Evolutionary conservation across 2,329 filamentous ascomycete genomes (phyloP).

Genomic region (Sphaerulina vaccinii): DNA sequence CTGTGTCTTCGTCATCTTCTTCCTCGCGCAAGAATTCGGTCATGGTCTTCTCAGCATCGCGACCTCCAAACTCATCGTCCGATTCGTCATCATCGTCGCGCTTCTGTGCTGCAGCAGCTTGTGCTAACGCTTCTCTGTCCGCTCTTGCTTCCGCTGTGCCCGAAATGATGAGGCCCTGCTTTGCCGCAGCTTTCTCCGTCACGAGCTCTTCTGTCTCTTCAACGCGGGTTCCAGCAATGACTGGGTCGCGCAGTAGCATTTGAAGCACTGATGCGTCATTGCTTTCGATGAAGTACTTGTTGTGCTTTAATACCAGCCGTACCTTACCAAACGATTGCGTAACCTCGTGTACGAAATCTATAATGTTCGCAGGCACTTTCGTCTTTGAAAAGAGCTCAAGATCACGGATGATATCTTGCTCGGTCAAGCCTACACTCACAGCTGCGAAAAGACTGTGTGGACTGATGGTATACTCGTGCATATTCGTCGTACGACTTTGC

Average conservation of each 20-base stretch:
- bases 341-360: constrained; percentile 75
- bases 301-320: constrained; percentile 90
- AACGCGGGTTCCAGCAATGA: constrained; percentile 76
- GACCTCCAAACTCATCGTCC: constrained; percentile 54
- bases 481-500: constrained; percentile 79
- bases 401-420: constrained; percentile 84
- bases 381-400: constrained; percentile 88
- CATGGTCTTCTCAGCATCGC: constrained; percentile 55
- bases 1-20: constrained; percentile 79
- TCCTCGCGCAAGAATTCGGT: constrained; percentile 68
- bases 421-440: constrained; percentile 87
- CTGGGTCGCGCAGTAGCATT: constrained; percentile 76
- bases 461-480: constrained; percentile 92
- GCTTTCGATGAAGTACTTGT: constrained; percentile 90
- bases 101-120: constrained; percentile 44
- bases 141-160: constrained; percentile 92
- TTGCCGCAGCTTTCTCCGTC: constrained; percentile 78
- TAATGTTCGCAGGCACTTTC: constrained; percentile 75
- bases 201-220: constrained; percentile 72
- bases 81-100: constrained; percentile 53
- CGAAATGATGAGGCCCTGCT: constrained; percentile 84
- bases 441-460: constrained; percentile 93
- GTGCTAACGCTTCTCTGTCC: constrained; percentile 67
- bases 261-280: constrained; percentile 84
- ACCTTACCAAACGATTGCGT: constrained; percentile 94